phyloP scores from a whole-genome alignment of 768 basidiomycete species.

The Candolleomyces aberdarensis region DNA sequence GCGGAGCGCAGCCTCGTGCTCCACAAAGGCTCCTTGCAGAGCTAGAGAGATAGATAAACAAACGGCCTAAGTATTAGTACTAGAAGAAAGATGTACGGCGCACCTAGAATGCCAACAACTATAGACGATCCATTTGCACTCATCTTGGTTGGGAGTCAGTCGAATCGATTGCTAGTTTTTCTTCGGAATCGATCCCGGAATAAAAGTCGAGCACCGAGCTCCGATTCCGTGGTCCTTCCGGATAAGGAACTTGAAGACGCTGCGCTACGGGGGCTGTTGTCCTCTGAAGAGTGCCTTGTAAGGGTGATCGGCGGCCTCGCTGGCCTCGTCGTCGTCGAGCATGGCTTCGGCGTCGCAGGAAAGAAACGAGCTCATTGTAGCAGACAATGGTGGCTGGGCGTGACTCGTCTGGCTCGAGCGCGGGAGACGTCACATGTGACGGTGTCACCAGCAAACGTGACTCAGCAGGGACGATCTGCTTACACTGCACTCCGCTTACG shows the following conservation, averaged over 20 bases:
- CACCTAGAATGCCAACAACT: slow-evolving; percentile 52
- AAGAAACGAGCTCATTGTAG: background rate
- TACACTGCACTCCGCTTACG: slow-evolving; percentile 4
- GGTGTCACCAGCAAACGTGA: slow-evolving; percentile 13
- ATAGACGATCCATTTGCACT: background rate
- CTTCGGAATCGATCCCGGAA: background rate
- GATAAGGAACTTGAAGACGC: background rate
- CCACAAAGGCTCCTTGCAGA: slow-evolving; percentile 89
- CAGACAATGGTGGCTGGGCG: background rate
- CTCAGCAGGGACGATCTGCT: background rate
- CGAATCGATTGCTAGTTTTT: background rate
- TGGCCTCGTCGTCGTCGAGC: background rate
- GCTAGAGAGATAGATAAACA: slow-evolving; percentile 41
- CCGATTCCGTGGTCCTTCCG: background rate
- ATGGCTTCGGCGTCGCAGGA: background rate
- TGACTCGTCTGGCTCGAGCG: slow-evolving; percentile 22
- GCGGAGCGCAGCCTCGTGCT: slow-evolving; percentile 75
- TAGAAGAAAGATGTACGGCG: slow-evolving; percentile 11
- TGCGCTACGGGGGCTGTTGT: background rate
- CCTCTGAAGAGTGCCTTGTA: background rate
- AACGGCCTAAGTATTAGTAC: slow-evolving; percentile 6
- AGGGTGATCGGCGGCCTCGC: background rate
- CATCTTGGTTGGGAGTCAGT: background rate
- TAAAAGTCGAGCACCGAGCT: background rate
- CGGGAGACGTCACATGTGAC: slow-evolving; percentile 2